Base-by-base conservation (phyloP, 371 early-diverging fungal species). In the Mucor indicus region DNA sequence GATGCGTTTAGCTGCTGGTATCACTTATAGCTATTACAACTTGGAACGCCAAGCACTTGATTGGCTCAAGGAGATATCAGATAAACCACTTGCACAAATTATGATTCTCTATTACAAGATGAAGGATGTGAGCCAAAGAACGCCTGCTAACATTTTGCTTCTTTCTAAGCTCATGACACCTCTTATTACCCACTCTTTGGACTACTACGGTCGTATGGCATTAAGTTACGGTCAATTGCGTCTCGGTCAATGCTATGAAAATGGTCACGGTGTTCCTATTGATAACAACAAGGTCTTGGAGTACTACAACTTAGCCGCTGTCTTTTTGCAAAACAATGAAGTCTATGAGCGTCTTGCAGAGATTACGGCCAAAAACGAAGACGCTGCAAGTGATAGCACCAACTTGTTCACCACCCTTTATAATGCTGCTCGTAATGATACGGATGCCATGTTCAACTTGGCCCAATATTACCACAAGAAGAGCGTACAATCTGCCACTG, bases 1-100 rank as follows among this genome's bases (percentile, higher is more conserved):
- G 20, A 59, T 53, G 54, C 53, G 50, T 15, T 19, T 59, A 22
- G 60, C 60, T 20, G 60, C 60, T 24, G 54, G 49, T 17, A 49
- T 59, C 12, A 59, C 54, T 3, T 59, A 59, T 20, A 53, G 54
- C 17, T 44, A 53, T 4, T 53, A 53, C 27, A 35, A 53, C 33
- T 36, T 59, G 54, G 54, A 53, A 8, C 53, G 46, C 13, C 60
- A 59, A 38, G 53, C 60, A 4, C 2, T 59, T 2, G 42, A 59
- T 37, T 59, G 60, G 60, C 20, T 59, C 7, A 10, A 37, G 8
- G 60, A 59, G 21, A 37, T 59, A 0, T 25, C 50, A 23, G 33
- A 50, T 40, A 17, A 49, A 4, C 38, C 45, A 4, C 16, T 53
- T 3, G 50, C 54, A 2, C 39, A 49, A 41, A 59, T 59, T 13